These are phyloP conservation scores for Trametes meyenii DNA, from an alignment of 768 basidiomycete genomes.

Conservation along the genomic window DNA sequence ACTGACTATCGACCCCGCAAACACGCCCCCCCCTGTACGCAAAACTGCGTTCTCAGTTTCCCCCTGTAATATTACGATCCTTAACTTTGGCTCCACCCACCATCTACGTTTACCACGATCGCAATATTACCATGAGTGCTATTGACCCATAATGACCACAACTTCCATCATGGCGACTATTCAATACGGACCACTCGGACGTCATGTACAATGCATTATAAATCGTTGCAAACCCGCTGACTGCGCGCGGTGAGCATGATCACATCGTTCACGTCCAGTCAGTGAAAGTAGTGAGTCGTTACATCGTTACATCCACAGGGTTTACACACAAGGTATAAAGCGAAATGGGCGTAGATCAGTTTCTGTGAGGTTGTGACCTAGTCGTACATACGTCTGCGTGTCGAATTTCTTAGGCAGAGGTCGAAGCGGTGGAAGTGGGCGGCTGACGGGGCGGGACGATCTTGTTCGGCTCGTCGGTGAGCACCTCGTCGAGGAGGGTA, in stretches of 20 bases:
- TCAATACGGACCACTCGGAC: no score
- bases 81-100: not conserved
- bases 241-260: no score
- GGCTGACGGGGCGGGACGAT: conserved; percentile 8
- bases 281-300: no score
- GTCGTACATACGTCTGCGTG: not conserved
- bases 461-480: conserved; percentile 13
- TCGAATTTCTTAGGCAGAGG: not conserved
- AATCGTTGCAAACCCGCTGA: no score
- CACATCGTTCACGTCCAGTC: no score
- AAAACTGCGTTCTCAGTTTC: not conserved
- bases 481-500: conserved; percentile 18
- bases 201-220: no score
- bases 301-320: no score
- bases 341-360: no score
- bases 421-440: not conserved
- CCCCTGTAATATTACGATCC: not conserved
- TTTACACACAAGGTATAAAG: no score
- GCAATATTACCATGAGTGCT: not conserved
- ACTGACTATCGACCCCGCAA: not conserved
- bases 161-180: no score
- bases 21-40: not conserved
- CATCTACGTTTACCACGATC: not conserved
- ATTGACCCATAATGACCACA: no score
- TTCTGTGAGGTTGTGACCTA: no score